A percentile compares a stretch with the other conserved stretches of the same genome.
phyloP scores from a whole-genome alignment of 1,284 basidiomycete genomes.

The Mycena citricolor region DNA sequence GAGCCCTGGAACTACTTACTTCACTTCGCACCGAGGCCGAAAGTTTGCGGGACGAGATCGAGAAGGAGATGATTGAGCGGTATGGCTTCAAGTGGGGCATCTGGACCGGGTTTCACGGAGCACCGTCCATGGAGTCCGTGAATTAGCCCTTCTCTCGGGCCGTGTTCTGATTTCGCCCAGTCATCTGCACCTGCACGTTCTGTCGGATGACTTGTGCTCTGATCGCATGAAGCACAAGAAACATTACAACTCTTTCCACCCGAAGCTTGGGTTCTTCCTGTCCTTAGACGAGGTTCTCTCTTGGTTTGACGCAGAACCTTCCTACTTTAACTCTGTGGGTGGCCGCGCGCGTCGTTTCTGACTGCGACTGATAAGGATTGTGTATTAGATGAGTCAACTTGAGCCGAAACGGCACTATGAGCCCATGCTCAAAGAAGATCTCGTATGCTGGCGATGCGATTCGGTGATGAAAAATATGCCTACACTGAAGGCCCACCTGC shows the following conservation, averaged over 20 bases:
- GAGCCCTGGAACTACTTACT: constrained; percentile 55
- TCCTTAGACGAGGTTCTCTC: constrained; percentile 71
- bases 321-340: constrained; percentile 53
- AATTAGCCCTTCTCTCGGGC: not conserved
- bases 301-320: constrained; percentile 68
- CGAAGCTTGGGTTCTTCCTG: constrained; percentile 84
- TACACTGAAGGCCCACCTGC: constrained; percentile 70
- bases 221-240: constrained; percentile 84
- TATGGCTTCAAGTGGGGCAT: constrained; percentile 83
- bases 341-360: constrained; percentile 8
- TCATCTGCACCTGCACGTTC: constrained; percentile 85
- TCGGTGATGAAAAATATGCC: constrained; percentile 72
- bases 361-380: constrained; percentile 3
- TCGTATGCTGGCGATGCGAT: constrained; percentile 72
- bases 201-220: constrained; percentile 82
- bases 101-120: constrained; percentile 85
- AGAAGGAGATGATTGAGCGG: constrained; percentile 77
- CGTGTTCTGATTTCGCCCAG: constrained; percentile 38
- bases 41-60: constrained; percentile 58
- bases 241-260: constrained; percentile 94
- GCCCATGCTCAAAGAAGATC: constrained; percentile 60
- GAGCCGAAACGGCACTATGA: constrained; percentile 60
- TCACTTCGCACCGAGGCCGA: constrained; percentile 59
- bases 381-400: constrained; percentile 54
- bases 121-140: constrained; percentile 74